Evolutionary conservation across 2,329 filamentous ascomycete species (phyloP).

Genomic region (Shiraia sp.): DNA sequence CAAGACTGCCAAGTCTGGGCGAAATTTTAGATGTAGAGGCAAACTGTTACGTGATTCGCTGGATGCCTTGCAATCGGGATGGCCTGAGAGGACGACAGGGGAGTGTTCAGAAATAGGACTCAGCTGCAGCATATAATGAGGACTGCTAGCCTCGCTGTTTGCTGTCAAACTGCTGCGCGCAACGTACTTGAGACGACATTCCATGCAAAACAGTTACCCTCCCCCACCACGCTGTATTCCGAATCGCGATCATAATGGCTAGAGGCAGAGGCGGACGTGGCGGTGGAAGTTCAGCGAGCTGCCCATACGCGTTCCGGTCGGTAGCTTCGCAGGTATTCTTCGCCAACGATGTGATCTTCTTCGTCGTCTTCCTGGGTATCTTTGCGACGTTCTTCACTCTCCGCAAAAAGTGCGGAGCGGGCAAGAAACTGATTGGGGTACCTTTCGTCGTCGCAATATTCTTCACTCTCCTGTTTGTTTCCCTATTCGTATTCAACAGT

Average conservation of each 20-base stretch:
- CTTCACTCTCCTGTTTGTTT: constrained; percentile 24
- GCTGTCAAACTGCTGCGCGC: neutral
- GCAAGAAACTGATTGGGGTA: constrained; percentile 25
- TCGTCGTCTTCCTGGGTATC: constrained; percentile 20
- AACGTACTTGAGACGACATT: too few relatives aligned
- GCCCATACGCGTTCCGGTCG: constrained; percentile 18
- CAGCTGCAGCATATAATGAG: neutral
- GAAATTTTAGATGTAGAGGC: neutral
- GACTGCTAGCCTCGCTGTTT: neutral
- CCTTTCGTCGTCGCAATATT: constrained; percentile 17
- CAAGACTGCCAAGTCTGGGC: neutral
- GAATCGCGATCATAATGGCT: constrained; percentile 18
- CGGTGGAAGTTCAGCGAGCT: constrained; percentile 5
- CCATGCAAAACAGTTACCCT: too few relatives aligned
- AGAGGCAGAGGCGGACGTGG: constrained; percentile 17
- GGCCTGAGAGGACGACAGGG: too few relatives aligned
- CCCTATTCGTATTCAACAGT: neutral
- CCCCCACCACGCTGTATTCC: too few relatives aligned
- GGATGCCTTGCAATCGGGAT: too few relatives aligned
- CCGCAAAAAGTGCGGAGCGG: constrained; percentile 19
- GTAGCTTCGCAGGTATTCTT: constrained; percentile 12
- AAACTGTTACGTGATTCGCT: too few relatives aligned
- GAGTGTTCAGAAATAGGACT: too few relatives aligned
- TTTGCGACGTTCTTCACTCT: constrained; percentile 18
- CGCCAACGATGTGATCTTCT: constrained; percentile 20